Evolutionary conservation across 2,329 filamentous ascomycete species (phyloP).

Genomic region (Curvularia eragrostidis): DNA sequence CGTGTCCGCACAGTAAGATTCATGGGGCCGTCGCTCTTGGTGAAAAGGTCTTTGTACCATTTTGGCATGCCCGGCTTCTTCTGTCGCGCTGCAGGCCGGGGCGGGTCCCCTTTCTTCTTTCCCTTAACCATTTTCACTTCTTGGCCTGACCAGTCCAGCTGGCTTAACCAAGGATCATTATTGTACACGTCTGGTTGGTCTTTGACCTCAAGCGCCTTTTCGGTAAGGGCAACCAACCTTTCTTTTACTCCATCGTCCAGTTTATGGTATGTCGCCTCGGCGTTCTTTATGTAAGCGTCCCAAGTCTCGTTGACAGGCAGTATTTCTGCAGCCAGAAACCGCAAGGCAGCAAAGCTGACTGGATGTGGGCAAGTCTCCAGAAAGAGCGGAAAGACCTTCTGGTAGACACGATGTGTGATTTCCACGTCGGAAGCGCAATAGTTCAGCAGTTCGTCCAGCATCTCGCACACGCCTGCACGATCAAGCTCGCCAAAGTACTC

Average conservation of each 20-base stretch:
- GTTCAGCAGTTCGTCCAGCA: constrained; percentile 82
- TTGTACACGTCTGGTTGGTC: constrained; percentile 71
- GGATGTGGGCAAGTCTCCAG: constrained; percentile 91
- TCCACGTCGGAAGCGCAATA: constrained; percentile 96
- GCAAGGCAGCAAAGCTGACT: constrained; percentile 92
- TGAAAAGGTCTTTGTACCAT: constrained; percentile 94
- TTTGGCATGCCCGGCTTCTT: constrained; percentile 94
- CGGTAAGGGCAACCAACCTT: constrained; percentile 73
- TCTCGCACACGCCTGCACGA: constrained; percentile 70
- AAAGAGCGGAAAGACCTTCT: constrained; percentile 90
- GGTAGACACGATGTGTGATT: constrained; percentile 92
- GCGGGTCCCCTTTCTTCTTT: constrained; percentile 83
- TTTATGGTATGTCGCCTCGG: constrained; percentile 82
- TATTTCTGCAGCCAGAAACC: constrained; percentile 93
- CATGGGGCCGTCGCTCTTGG: constrained; percentile 71
- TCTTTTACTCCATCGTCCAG: constrained; percentile 79
- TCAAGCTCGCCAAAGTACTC: constrained; percentile 87
- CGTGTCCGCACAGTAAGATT: constrained; percentile 84
- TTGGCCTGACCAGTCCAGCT: constrained; percentile 95
- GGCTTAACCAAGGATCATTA: constrained; percentile 87
- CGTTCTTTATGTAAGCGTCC: constrained; percentile 81
- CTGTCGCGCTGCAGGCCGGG: constrained; percentile 78
- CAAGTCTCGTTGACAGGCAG: constrained; percentile 88
- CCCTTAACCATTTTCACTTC: constrained; percentile 90
- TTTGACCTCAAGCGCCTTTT: constrained; percentile 79